Evolutionary conservation across 345 rosid species (phyloP), one percentile per base, ranked within the genome.

Genomic region (Physaria fendleri): DNA sequence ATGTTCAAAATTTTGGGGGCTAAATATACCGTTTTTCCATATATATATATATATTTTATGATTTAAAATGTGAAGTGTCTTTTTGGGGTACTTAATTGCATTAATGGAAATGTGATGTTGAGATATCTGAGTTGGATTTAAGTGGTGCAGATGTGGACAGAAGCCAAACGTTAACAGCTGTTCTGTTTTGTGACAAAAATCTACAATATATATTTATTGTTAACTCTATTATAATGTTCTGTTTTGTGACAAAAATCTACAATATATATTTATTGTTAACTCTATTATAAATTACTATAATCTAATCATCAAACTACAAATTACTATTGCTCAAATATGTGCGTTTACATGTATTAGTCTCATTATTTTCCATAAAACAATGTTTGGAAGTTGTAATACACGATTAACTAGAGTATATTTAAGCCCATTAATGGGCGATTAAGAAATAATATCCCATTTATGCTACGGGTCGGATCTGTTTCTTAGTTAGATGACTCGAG

Each of bases 131-230:
- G 56, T 35, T 62, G 66, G 66, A 47, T 25, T 25, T 12, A 17
- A 24, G 6, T 47, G 4, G 9, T 28, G 28, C n/a, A 17, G 25
- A 41, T 37, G 47, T 61, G 47, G 56, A 48, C 66, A 61, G 47
- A 61, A 47, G 35, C 66, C 42, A 27, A 47, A 35, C 29, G n/a
- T 18, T 47, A 48, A 62, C 48, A 48, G 66, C 66, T 48, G 66
- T 62, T 62, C 21, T 48, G 38, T 17, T 18, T 4, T 62, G 37
- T 49, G 38, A 49, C 18, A 49, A 15, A 35, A 29, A 14, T 41
- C 39, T 32, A 40, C 51, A n/a, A 13, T 28, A 24, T 6, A 6
- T 24, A n/a, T n/a, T n/a, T n/a, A n/a, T n/a, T 7, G 30, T 8
- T 47, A 25, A 25, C 33, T 46, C 39, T 12, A 42, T 13, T 8